Evolutionary conservation across 768 basidiomycete species (phyloP).

Genomic region (Kwoniella sp.): DNA sequence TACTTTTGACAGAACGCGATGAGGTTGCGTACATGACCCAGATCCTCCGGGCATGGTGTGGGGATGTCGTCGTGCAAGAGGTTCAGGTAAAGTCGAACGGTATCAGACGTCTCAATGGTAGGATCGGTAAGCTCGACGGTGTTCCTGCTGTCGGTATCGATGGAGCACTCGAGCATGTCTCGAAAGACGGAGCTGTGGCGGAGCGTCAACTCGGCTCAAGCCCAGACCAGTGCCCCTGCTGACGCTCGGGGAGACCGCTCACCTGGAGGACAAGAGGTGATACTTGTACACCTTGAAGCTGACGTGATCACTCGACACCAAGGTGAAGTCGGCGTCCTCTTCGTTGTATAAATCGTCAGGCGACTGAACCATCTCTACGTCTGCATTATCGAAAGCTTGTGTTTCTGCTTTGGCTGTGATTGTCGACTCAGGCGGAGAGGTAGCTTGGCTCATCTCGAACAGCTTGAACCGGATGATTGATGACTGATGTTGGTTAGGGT

Average conservation of each 20-base stretch:
- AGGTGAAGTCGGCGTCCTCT: conserved; percentile 11
- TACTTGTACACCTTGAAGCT: conserved; percentile 10
- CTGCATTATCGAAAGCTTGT: too few species aligned
- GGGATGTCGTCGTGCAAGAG: neutral
- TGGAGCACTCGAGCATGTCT: neutral
- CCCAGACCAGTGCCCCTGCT: neutral
- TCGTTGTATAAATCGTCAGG: conserved; percentile 6
- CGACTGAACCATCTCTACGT: too few species aligned
- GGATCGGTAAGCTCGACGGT: neutral
- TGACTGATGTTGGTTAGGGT: too few species aligned
- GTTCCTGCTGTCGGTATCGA: neutral
- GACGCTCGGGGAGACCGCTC: neutral
- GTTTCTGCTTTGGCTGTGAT: too few species aligned
- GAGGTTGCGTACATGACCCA: neutral
- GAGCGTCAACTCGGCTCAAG: neutral
- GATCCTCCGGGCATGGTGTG: neutral
- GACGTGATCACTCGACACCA: conserved; percentile 12
- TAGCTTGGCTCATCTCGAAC: too few species aligned
- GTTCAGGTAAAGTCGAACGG: neutral
- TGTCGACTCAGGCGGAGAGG: too few species aligned
- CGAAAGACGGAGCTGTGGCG: neutral
- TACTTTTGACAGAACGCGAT: neutral
- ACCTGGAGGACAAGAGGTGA: conserved; percentile 8
- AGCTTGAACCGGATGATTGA: too few species aligned
- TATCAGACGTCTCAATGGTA: neutral